Evolutionary conservation across 176 grass and related monocot species (phyloP), one percentile per base, ranked within the genome.

Genomic region (Raddia guianensis): DNA sequence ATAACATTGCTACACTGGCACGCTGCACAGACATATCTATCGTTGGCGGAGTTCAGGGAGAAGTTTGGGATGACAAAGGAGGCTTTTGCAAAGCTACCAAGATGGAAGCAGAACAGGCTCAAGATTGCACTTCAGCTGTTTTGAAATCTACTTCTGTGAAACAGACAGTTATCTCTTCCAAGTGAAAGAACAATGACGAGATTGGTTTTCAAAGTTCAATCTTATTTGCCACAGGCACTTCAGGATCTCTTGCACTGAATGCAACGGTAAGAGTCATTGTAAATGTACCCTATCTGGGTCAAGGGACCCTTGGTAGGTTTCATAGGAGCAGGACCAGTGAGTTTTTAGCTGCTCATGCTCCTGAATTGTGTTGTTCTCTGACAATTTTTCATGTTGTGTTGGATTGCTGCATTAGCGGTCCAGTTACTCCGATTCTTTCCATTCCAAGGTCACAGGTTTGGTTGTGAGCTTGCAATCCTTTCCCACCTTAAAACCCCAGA

Each of bases 51-150:
- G 66, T 99, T 99, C 70, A 93, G 85, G 70, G 84, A 90, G 66
- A 99, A 87, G 84, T 99, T 99, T 45, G 88, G 88, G 9, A 99
- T 99, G 92, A 61, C 90, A 74, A 99, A 99, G 76, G 96, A 99
- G 71, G 86, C 86, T 84, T 99, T 99, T 42, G 83, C 44, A 0
- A 99, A 99, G 83, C 88, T 99, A 85, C 92, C 96, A 37, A 99
- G 80, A 84, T 99, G 96, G 96, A 95, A 95, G 79, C 96, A 99
- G 78, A 99, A 89, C 59, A 99, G 92, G 87, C 86, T 95, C 27
- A 99, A 99, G 87, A 93, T 93, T 53, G 92, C 88, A 47, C 96
- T 99, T 64, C 90, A 95, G 76, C 72, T 99, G 33, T 99, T 99
- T 80, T 95, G 64, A 98, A 80, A 43, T 61, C 13, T 66, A 8